A percentile compares a stretch with the other conserved stretches of the same genome.
These are phyloP conservation scores for Rhizopus arrhizus DNA, from an alignment of 371 early-diverging fungal species.

Conservation along the genomic window DNA sequence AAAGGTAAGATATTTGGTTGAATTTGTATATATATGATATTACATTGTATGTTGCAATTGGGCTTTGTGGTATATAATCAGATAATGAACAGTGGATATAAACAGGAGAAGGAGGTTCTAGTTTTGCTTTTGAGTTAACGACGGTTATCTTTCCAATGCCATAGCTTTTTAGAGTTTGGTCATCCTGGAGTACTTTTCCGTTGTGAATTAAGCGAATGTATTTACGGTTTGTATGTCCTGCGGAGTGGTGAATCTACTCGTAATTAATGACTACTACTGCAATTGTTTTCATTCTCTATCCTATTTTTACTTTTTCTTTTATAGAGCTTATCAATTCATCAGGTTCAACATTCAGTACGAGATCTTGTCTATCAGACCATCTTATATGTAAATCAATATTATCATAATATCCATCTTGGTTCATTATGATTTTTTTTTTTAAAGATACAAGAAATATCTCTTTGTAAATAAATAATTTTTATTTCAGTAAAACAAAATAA, in stretches of 20 bases:
- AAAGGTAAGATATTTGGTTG: not conserved
- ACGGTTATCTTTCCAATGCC: conserved; percentile 37
- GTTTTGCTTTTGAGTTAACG: conserved; percentile 33
- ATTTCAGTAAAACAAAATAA: too few species aligned
- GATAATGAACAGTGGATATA: conserved; percentile 53
- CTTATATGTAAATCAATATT: conserved; percentile 46
- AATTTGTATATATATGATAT: not conserved
- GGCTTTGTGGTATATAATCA: conserved; percentile 37
- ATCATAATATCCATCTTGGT: conserved; percentile 37
- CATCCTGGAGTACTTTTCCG: conserved; percentile 54
- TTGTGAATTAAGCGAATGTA: conserved; percentile 59
- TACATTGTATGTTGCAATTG: conserved; percentile 28
- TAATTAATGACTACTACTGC: not conserved
- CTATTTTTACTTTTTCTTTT: conserved; percentile 52
- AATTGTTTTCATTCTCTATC: not conserved
- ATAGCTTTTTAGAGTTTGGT: conserved; percentile 31
- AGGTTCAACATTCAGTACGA: conserved; percentile 38
- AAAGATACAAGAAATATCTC: not conserved
- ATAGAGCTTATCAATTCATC: conserved; percentile 44
- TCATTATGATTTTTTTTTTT: conserved; percentile 8
- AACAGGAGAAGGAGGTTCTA: conserved; percentile 39
- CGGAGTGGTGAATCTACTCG: conserved; percentile 25
- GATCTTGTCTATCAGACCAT: conserved; percentile 49
- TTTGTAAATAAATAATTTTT: too few species aligned
- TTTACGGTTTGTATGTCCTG: conserved; percentile 35